Percentiles rank a stretch among this genome's conserved stretches.
Conservation (phyloP, 495 filamentous ascomycete species). For the Penicillium flavigenum region DNA sequence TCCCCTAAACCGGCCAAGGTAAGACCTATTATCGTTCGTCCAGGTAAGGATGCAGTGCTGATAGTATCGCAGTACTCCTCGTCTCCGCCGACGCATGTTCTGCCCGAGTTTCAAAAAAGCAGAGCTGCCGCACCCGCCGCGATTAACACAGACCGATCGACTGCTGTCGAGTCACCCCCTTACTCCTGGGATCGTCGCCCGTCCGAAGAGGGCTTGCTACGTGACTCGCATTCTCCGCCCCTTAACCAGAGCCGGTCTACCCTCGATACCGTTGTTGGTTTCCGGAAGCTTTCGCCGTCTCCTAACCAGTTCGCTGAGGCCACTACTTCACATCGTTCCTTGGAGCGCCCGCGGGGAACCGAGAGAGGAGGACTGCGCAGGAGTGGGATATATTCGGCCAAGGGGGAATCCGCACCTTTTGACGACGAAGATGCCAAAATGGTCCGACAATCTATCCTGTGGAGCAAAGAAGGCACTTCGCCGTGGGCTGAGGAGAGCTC, state of each 20-base stretch:
- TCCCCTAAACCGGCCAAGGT: slow-evolving; percentile 27
- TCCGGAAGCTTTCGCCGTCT: slow-evolving; percentile 24
- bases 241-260: slow-evolving; percentile 6
- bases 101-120: slow-evolving; percentile 21
- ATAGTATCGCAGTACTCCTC: slow-evolving; percentile 27
- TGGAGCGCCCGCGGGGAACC: slow-evolving; percentile 31
- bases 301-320: slow-evolving; percentile 25
- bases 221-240: slow-evolving; percentile 19
- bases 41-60: slow-evolving; percentile 17
- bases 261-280: slow-evolving; percentile 16
- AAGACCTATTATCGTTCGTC: slow-evolving; percentile 8
- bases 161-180: slow-evolving; percentile 57
- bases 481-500: slow-evolving; percentile 26
- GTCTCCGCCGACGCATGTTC: slow-evolving; percentile 19
- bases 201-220: slow-evolving; percentile 62
- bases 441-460: slow-evolving; percentile 58
- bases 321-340: slow-evolving; percentile 40
- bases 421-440: slow-evolving; percentile 71
- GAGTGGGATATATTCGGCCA: slow-evolving; percentile 45
- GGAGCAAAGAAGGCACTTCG: slow-evolving; percentile 38
- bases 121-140: slow-evolving; percentile 48
- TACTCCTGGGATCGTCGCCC: slow-evolving; percentile 69
- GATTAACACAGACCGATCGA: slow-evolving; percentile 57
- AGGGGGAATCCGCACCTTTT: slow-evolving; percentile 44
- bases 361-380: slow-evolving; percentile 47